A percentile compares a stretch with the other conserved stretches of the same genome.
phyloP scores from a whole-genome alignment of 768 basidiomycete species.

The Rhizopogon salebrosus region DNA sequence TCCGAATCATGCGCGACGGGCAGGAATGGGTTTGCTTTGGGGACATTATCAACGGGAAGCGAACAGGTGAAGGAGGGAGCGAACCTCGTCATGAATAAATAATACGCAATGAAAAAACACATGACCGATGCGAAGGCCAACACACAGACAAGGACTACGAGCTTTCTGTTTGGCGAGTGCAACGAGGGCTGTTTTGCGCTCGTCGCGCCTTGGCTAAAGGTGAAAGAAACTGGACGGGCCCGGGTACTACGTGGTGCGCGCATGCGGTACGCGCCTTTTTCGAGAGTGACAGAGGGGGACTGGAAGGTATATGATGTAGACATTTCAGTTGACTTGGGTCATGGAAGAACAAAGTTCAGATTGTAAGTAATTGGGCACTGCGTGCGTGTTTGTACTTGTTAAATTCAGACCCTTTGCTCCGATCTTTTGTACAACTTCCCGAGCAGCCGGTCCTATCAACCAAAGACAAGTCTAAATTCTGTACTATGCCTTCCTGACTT shows the following conservation, averaged over 20 bases:
- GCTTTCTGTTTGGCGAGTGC: constrained; percentile 22
- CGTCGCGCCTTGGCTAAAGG: constrained; percentile 15
- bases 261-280: constrained; percentile 64
- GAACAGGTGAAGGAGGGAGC: constrained; percentile 10
- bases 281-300: constrained; percentile 62
- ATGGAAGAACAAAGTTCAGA: constrained; percentile 14
- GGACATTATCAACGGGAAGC: constrained; percentile 24
- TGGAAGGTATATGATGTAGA: constrained; percentile 20
- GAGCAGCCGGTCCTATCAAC: too few relatives aligned
- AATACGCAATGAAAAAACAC: constrained; percentile 59
- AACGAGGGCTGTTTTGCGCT: constrained; percentile 6
- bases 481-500: too few relatives aligned
- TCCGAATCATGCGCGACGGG: constrained; percentile 14
- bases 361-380: background rate
- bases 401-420: too few relatives aligned
- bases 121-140: constrained; percentile 43
- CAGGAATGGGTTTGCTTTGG: constrained; percentile 29
- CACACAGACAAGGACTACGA: constrained; percentile 41
- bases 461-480: too few relatives aligned
- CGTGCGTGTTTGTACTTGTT: background rate
- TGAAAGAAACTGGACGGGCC: constrained; percentile 12
- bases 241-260: constrained; percentile 36
- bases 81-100: constrained; percentile 60
- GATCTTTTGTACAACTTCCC: too few relatives aligned
- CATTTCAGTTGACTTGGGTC: constrained; percentile 7